Evolutionary conservation across 768 basidiomycete genomes (phyloP).

Genomic region (Termitomyces sp.): DNA sequence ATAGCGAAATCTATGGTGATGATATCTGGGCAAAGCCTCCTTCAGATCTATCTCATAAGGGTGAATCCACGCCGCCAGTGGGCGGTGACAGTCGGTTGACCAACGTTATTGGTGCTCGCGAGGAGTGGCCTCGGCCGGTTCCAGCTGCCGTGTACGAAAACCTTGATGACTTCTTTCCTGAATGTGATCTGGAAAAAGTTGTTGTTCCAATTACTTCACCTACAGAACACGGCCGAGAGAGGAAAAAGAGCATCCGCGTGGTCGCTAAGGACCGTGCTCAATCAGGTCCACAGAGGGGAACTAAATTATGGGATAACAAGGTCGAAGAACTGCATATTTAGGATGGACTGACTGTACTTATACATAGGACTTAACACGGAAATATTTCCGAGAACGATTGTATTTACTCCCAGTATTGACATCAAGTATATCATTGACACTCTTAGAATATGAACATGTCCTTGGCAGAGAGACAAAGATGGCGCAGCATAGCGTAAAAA

Average conservation of each 20-base stretch:
- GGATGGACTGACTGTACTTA: neutral
- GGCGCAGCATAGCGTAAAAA: too few species aligned
- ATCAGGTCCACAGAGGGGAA: conserved; percentile 31
- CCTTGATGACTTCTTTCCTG: conserved; percentile 82
- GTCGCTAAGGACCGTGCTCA: conserved; percentile 70
- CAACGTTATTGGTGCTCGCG: conserved; percentile 2
- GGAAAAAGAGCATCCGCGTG: conserved; percentile 70
- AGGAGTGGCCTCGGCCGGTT: conserved; percentile 53
- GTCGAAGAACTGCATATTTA: conserved; percentile 35
- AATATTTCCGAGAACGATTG: neutral
- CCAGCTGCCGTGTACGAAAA: conserved; percentile 77
- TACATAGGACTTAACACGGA: neutral
- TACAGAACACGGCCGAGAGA: conserved; percentile 6
- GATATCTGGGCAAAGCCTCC: conserved; percentile 30
- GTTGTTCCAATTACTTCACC: conserved; percentile 53
- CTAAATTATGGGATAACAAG: conserved; percentile 37
- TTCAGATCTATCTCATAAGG: conserved; percentile 13
- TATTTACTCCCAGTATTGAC: neutral
- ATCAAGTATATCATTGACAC: neutral
- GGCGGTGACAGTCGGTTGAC: neutral
- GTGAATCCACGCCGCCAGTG: neutral
- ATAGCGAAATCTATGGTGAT: conserved; percentile 15
- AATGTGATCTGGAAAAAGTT: conserved; percentile 83
- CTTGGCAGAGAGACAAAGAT: neutral
- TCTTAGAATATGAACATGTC: neutral